Evolutionary conservation across 352 stramenopile genomes (phyloP), one percentile per base, ranked within the genome.

Genomic region (Phytophthora pseudosyringae): DNA sequence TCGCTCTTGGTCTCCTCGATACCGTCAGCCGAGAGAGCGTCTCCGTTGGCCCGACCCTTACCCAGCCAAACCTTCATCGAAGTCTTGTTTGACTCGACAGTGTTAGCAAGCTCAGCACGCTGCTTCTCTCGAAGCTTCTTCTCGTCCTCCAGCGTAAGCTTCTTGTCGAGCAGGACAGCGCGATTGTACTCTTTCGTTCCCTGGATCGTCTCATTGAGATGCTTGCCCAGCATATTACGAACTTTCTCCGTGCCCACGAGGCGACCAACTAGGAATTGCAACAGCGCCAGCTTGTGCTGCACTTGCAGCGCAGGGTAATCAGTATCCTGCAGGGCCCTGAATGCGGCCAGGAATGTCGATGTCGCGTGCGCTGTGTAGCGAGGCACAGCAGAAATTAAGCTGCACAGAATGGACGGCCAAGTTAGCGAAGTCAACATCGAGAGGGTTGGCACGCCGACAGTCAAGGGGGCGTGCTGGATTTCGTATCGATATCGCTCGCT

Each of bases 381-480:
- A 59, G 85, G 88, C 15, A 96, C 84, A 11, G 88, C 73, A 28
- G 71, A 58, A 35, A 89, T 88, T 1, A 96, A 66, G 33, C 74
- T 88, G 61, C 75, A 76, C 25, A 96, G 46, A 43, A 96, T 76
- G 0, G 81, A 79, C 6, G 88, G 86, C 88, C 88, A 96, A 32
- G 88, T 94, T 4, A 94, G 69, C 32, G 81, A 67, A 38, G 88
- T 94, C 21, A 96, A 85, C 73, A 95, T 87, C n/a, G 81, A 85
- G 9, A 72, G 76, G 15, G 81, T 94, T 12, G 88, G 88, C 15
- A 94, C 67, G 1, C 88, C 88, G 5, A 95, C 81, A 18, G 88
- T 95, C 11, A 91, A 69, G 10, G 88, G 86, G 1, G 88, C 82
- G 44, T 91, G 77, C 68, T 91, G 79, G 44, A 94, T 84, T 59